Evolutionary conservation across 1,284 basidiomycete genomes (phyloP).

Genomic region (Trichosporon coremiiforme): DNA sequence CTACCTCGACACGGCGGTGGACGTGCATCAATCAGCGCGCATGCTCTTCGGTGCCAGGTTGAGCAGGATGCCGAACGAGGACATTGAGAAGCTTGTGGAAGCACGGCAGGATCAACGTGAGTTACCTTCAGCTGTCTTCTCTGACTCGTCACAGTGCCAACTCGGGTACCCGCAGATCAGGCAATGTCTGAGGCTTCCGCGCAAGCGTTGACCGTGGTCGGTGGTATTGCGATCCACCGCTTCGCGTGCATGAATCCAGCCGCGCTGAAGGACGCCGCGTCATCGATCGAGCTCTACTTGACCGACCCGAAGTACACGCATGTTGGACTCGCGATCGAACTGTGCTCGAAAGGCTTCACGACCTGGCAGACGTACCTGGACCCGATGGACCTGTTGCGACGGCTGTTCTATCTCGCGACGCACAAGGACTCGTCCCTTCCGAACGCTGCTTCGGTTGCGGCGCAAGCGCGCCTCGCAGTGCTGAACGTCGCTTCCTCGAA

Average conservation of each 20-base stretch:
- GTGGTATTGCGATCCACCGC: slow-evolving; percentile 78
- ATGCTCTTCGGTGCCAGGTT: slow-evolving; percentile 74
- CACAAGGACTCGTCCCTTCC: slow-evolving; percentile 64
- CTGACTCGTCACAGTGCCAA: slow-evolving; percentile 65
- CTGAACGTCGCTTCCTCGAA: slow-evolving; percentile 81
- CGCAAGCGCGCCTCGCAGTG: slow-evolving; percentile 73
- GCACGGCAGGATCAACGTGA: slow-evolving; percentile 37
- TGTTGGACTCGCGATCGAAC: slow-evolving; percentile 78
- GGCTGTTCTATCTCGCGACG: slow-evolving; percentile 80
- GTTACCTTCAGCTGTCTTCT: neutral
- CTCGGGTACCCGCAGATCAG: slow-evolving; percentile 63
- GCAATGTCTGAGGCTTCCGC: slow-evolving; percentile 64
- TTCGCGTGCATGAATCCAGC: slow-evolving; percentile 73
- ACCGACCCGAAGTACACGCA: slow-evolving; percentile 68
- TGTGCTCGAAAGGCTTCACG: slow-evolving; percentile 84
- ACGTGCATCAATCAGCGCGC: slow-evolving; percentile 72
- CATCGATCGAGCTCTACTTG: slow-evolving; percentile 75
- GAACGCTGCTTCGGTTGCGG: slow-evolving; percentile 39
- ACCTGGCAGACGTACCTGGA: slow-evolving; percentile 95
- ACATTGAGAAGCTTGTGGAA: slow-evolving; percentile 64
- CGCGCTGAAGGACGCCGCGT: slow-evolving; percentile 67
- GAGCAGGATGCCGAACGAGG: slow-evolving; percentile 67
- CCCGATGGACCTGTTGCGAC: slow-evolving; percentile 82
- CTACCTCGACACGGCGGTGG: slow-evolving; percentile 72
- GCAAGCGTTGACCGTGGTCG: slow-evolving; percentile 70